A percentile compares a stretch with the other conserved stretches of the same genome.
Conservation (phyloP, 1,284 basidiomycete genomes). For the Rhodotorula sp. region DNA sequence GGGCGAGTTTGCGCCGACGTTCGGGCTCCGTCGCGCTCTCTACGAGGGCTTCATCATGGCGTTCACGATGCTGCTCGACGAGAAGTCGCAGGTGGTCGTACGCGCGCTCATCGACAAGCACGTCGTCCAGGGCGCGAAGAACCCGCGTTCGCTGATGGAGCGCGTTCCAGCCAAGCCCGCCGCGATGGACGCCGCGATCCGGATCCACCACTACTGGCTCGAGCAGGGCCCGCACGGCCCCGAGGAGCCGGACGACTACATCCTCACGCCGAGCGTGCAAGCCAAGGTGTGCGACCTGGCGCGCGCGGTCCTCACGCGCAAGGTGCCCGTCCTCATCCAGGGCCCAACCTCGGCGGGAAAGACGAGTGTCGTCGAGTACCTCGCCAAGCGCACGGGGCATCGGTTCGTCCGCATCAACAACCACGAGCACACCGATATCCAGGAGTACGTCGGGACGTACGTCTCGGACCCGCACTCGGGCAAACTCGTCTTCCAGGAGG, state of each 20-base stretch:
- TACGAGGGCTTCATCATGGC: slow-evolving; percentile 98
- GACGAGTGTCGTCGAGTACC: slow-evolving; percentile 94
- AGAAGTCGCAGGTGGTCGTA: slow-evolving; percentile 57
- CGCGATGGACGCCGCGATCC: slow-evolving; percentile 60
- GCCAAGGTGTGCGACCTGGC: slow-evolving; percentile 89
- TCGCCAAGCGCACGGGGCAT: slow-evolving; percentile 91
- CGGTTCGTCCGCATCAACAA: slow-evolving; percentile 98
- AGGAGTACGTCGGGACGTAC: slow-evolving; percentile 97
- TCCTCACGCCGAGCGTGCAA: slow-evolving; percentile 96
- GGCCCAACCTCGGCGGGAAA: slow-evolving; percentile 98
- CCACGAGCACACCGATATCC: slow-evolving; percentile 97
- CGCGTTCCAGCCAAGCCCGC: slow-evolving; percentile 58
- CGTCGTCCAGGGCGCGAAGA: slow-evolving; percentile 79
- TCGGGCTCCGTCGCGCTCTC: slow-evolving; percentile 80
- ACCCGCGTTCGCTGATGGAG: slow-evolving; percentile 69
- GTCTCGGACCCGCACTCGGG: slow-evolving; percentile 89
- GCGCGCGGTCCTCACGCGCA: slow-evolving; percentile 81
- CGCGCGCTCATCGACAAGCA: slow-evolving; percentile 71
- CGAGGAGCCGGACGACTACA: slow-evolving; percentile 68
- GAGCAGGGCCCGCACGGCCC: slow-evolving; percentile 63
- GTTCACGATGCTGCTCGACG: slow-evolving; percentile 92
- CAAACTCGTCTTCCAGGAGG: slow-evolving; percentile 91
- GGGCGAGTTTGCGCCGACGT: slow-evolving; percentile 73
- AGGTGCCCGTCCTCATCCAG: slow-evolving; percentile 95
- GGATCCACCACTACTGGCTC: slow-evolving; percentile 88